Base-by-base conservation (phyloP, 495 filamentous ascomycete species). In the Extremus antarcticus region DNA sequence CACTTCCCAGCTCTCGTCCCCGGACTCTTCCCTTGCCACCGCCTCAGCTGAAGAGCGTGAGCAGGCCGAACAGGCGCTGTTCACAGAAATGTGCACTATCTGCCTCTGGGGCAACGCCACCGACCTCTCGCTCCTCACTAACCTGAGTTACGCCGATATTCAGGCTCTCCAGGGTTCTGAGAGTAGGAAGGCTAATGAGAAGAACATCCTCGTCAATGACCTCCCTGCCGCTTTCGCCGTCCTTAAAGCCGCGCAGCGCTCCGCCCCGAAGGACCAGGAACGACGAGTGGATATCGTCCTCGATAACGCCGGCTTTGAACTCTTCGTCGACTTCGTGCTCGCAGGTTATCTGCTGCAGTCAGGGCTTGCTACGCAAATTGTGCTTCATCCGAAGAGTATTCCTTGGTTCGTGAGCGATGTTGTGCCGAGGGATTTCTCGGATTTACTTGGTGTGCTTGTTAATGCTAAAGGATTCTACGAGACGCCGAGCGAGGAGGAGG, bases 371-470 rank as follows among this genome's bases (percentile, higher is more conserved):
- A 95, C 90, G 0, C 81, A 78, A 4, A 75, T 97, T 15, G 82
- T 95, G n/a, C 78, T 98, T 8, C 89, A 95, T 65, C 88, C 92
- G 3, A 98, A 98, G 70, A 79, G 80, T 32, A 86, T 97, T 50
- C 92, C 92, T 0, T 98, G 92, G 92, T 98, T 97, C 61, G 92
- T 98, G 45, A 95, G 88, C 0, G 92, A 98, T 62, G 92, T 97
- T 13, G 68, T 94, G 11, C 88, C 90, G 0, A 76, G 70, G 22
- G 92, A 98, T 64, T 95, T 98, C 60, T 76, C 73, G 0, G 80
- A 85, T 50, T 77, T 98, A 3, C 78, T 97, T 20, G 79, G 76
- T 49, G 84, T 83, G 2, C 76, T 97, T n/a, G 76, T 80, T 3
- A 74, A 81, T 55, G 86, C 92, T 0, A 78, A 82, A 60, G 43